Conservation (phyloP, 2,329 filamentous ascomycete genomes). For the Fusarium scirpi region DNA sequence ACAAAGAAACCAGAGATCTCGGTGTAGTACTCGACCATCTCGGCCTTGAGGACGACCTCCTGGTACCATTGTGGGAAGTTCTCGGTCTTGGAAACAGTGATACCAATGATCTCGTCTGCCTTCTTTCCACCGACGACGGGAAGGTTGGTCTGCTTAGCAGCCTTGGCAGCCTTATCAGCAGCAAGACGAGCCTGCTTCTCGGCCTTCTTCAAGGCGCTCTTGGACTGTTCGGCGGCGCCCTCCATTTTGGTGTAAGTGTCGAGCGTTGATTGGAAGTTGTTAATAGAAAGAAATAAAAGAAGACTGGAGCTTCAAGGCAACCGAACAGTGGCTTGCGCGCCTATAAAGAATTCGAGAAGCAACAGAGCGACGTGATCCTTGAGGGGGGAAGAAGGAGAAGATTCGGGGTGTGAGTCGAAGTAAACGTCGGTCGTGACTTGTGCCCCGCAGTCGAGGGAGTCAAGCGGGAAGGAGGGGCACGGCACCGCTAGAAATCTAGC, state of each 20-base stretch:
- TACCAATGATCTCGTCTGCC: slow-evolving; percentile 81
- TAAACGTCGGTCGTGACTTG: slow-evolving; percentile 42
- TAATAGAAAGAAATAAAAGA: slow-evolving; percentile 2
- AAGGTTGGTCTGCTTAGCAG: slow-evolving; percentile 65
- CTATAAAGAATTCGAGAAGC: slow-evolving; percentile 31
- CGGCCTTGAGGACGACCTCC: slow-evolving; percentile 95
- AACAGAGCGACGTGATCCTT: slow-evolving; percentile 30
- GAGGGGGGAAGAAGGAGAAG: slow-evolving; percentile 30
- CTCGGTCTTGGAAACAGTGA: slow-evolving; percentile 84
- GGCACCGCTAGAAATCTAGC: slow-evolving; percentile 35
- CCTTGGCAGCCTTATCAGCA: slow-evolving; percentile 72
- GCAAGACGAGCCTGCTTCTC: slow-evolving; percentile 73
- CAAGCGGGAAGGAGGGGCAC: slow-evolving; percentile 45
- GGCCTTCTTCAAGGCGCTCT: slow-evolving; percentile 74
- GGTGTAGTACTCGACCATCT: slow-evolving; percentile 95
- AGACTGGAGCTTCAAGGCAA: slow-evolving; percentile 15
- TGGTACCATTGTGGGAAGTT: slow-evolving; percentile 98
- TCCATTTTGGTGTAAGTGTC: slow-evolving; percentile 48
- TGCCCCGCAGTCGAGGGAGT: slow-evolving; percentile 47
- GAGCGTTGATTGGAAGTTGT: slow-evolving; percentile 14
- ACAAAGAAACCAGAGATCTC: slow-evolving; percentile 98
- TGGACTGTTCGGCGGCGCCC: slow-evolving; percentile 60
- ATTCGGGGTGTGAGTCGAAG: slow-evolving; percentile 46
- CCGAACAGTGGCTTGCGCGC: slow-evolving; percentile 31
- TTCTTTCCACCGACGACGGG: slow-evolving; percentile 70